Evolutionary conservation across 306 rosid species (phyloP).

Genomic region (Urtica urens): DNA sequence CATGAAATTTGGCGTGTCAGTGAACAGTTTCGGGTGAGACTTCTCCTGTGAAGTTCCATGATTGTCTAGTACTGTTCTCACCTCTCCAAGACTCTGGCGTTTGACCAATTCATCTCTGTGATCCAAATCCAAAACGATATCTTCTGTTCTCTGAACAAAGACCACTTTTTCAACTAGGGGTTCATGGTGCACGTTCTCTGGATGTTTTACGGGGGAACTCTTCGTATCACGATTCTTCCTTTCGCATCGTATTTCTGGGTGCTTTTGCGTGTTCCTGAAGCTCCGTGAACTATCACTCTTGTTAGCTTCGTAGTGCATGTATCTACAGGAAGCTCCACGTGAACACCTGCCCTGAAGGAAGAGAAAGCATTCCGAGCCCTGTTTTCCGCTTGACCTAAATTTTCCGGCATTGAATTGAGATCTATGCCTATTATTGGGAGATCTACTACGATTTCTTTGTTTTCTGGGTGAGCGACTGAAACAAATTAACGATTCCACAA

Average conservation of each 20-base stretch:
- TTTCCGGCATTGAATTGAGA: constrained; percentile 42
- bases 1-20: constrained; percentile 22
- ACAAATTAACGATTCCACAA: background rate
- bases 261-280: constrained; percentile 36
- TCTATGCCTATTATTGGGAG: constrained; percentile 55
- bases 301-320: constrained; percentile 53
- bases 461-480: constrained; percentile 69
- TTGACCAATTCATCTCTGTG: constrained; percentile 15
- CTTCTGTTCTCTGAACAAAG: constrained; percentile 30
- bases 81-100: constrained; percentile 29
- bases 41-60: constrained; percentile 19
- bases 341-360: constrained; percentile 68
- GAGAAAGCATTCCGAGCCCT: constrained; percentile 43
- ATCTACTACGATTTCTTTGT: constrained; percentile 78
- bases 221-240: constrained; percentile 26
- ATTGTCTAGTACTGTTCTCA: constrained; percentile 21
- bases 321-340: constrained; percentile 77
- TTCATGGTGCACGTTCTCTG: constrained; percentile 29
- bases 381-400: constrained; percentile 47
- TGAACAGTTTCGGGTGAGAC: constrained; percentile 25
- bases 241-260: constrained; percentile 29
- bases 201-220: constrained; percentile 21
- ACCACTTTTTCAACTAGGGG: constrained; percentile 29
- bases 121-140: constrained; percentile 17
- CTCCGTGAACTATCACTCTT: constrained; percentile 51